phyloP scores from a whole-genome alignment of 371 early-diverging fungal genomes.

The Mycotypha africana region DNA sequence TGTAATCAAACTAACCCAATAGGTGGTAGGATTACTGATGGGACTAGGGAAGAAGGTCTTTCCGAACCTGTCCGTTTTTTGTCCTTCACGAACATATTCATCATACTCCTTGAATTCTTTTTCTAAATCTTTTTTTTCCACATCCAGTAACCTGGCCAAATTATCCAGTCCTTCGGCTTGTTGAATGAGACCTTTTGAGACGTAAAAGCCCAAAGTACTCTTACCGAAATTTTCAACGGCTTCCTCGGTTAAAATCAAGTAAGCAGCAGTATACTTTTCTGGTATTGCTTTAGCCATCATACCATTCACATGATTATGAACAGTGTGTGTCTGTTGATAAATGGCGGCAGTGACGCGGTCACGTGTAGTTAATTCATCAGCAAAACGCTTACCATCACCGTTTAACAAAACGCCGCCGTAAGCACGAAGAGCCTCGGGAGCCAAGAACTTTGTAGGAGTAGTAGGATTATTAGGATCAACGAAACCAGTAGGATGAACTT shows the following conservation, averaged over 20 bases:
- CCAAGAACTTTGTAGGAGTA: slow-evolving; percentile 56
- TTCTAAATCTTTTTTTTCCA: slow-evolving; percentile 33
- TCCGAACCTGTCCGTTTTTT: slow-evolving; percentile 51
- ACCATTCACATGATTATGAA: slow-evolving; percentile 9
- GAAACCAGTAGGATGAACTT: slow-evolving; percentile 88
- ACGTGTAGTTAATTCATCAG: slow-evolving; percentile 65
- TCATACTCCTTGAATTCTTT: slow-evolving; percentile 61
- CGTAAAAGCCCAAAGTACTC: slow-evolving; percentile 59
- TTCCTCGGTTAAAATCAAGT: slow-evolving; percentile 50
- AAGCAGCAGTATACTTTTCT: slow-evolving; percentile 24
- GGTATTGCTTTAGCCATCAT: slow-evolving; percentile 8
- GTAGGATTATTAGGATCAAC: slow-evolving; percentile 68
- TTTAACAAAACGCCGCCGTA: slow-evolving; percentile 70
- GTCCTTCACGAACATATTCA: slow-evolving; percentile 19
- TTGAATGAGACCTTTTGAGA: slow-evolving; percentile 53
- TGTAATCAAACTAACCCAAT: slow-evolving; percentile 68
- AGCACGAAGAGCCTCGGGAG: slow-evolving; percentile 83
- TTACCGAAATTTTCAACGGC: slow-evolving; percentile 50
- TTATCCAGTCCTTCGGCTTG: slow-evolving; percentile 40
- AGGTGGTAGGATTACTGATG: slow-evolving; percentile 31
- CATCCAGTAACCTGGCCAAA: slow-evolving; percentile 54
- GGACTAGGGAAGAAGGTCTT: slow-evolving; percentile 65
- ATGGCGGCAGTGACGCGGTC: slow-evolving; percentile 55
- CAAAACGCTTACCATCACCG: slow-evolving; percentile 66
- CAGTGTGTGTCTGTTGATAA: slow-evolving; percentile 13